Conservation (phyloP, 148 eudicot species). For the Rhododendron henanense region DNA sequence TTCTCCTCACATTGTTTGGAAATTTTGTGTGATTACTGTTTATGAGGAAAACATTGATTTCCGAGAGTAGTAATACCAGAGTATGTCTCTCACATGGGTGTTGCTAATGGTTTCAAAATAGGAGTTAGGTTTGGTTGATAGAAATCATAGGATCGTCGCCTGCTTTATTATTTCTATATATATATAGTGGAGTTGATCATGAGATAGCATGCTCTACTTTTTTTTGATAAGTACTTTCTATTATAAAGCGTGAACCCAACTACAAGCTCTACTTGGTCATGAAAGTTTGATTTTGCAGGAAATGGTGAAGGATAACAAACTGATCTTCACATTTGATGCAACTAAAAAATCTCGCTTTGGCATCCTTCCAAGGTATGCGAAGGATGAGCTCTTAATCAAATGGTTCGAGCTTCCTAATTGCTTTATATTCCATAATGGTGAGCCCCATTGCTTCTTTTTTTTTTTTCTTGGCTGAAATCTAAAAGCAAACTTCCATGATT, state of each 20-base stretch:
- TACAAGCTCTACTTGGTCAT: background rate
- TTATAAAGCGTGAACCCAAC: too few relatives aligned
- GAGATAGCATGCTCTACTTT: background rate
- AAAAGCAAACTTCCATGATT: background rate
- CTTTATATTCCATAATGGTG: conserved; percentile 96
- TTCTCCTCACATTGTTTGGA: background rate
- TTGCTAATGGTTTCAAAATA: background rate
- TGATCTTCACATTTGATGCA: conserved; percentile 62
- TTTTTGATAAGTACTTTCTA: too few relatives aligned
- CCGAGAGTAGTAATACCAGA: background rate
- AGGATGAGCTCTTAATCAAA: conserved; percentile 76
- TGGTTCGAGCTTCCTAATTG: conserved; percentile 99
- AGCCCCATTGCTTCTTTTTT: conserved; percentile 19
- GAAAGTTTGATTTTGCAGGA: conserved; percentile 43
- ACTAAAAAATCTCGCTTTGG: conserved; percentile 88
- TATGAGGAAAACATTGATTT: background rate
- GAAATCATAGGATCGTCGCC: background rate
- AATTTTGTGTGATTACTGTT: background rate
- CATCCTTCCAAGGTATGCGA: conserved; percentile 82
- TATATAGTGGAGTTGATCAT: background rate
- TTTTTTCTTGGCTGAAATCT: background rate
- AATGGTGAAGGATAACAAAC: conserved; percentile 80
- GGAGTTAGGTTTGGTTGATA: background rate
- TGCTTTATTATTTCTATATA: background rate
- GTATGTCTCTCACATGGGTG: background rate